These are phyloP conservation scores for Tetrapisispora namnaoensis DNA, from an alignment of 805 yeast species.

Conservation along the genomic window DNA sequence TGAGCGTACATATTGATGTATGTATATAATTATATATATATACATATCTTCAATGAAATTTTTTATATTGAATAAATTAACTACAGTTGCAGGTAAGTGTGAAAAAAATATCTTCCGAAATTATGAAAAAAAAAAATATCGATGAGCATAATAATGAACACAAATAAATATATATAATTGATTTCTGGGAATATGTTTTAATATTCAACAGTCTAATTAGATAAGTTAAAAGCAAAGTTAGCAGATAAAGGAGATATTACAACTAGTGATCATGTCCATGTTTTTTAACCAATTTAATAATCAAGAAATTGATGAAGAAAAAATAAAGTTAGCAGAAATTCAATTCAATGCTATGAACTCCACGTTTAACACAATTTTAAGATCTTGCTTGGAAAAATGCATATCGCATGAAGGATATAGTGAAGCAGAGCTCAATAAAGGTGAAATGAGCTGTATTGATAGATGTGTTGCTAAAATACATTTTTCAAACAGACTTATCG, in stretches of 20 bases:
- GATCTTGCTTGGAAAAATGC: slow-evolving; percentile 65
- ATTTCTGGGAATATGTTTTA: no score
- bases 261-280: slow-evolving; percentile 42
- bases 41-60: no score
- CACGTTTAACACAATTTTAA: slow-evolving; percentile 46
- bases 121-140: no score
- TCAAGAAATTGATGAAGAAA: slow-evolving; percentile 49
- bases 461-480: slow-evolving; percentile 81
- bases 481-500: slow-evolving; percentile 55
- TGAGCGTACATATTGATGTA: no score
- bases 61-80: no score
- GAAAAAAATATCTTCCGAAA: no score
- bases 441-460: slow-evolving; percentile 74
- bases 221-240: neutral
- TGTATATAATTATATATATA: no score
- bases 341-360: slow-evolving; percentile 57
- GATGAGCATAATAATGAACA: no score
- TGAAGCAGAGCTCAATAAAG: slow-evolving; percentile 76
- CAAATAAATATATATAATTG: no score
- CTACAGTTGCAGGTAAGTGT: no score
- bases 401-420: slow-evolving; percentile 68
- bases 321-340: slow-evolving; percentile 51
- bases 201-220: no score
- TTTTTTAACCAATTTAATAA: slow-evolving; percentile 38
- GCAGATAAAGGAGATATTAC: neutral